Conservation (phyloP, 2,329 filamentous ascomycete species). For the Chaetomium sp. region DNA sequence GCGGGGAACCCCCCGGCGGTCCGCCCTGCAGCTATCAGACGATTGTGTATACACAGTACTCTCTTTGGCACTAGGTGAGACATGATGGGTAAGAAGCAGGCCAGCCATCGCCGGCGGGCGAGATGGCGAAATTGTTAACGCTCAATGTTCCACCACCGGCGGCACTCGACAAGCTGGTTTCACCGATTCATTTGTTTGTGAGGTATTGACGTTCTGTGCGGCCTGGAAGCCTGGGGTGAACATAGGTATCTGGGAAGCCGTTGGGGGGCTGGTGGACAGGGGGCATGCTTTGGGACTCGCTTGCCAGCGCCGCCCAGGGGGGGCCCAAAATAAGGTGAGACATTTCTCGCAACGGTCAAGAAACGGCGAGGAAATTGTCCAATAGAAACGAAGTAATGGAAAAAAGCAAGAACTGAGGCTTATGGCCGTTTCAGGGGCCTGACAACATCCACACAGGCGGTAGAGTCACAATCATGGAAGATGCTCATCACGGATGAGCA, state of each 20-base stretch:
- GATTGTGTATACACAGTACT: background rate
- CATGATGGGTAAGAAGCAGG: background rate
- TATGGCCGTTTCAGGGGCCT: slow-evolving; percentile 16
- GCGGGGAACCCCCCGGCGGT: slow-evolving; percentile 16
- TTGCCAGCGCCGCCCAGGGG: slow-evolving; percentile 6
- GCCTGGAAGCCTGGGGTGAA: background rate
- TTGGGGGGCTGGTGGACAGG: background rate
- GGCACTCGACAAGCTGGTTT: background rate
- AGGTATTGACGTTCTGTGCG: background rate
- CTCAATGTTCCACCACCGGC: no score
- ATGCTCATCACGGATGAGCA: background rate
- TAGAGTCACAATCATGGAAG: background rate
- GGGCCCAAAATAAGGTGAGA: slow-evolving; percentile 28
- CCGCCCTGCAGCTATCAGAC: slow-evolving; percentile 20
- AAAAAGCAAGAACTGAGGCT: slow-evolving; percentile 19
- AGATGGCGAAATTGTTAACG: background rate
- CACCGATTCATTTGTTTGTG: background rate
- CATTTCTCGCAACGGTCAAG: slow-evolving; percentile 30
- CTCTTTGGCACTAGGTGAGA: slow-evolving; percentile 11
- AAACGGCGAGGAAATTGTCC: slow-evolving; percentile 23
- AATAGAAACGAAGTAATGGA: slow-evolving; percentile 12
- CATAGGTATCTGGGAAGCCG: background rate
- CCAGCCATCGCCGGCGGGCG: background rate
- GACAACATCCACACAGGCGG: slow-evolving; percentile 7
- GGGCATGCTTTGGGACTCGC: background rate